A percentile compares a stretch with the other conserved stretches of the same genome.
Evolutionary conservation across 1,284 basidiomycete genomes (phyloP).

Genomic region (Phenoliferia sp.): DNA sequence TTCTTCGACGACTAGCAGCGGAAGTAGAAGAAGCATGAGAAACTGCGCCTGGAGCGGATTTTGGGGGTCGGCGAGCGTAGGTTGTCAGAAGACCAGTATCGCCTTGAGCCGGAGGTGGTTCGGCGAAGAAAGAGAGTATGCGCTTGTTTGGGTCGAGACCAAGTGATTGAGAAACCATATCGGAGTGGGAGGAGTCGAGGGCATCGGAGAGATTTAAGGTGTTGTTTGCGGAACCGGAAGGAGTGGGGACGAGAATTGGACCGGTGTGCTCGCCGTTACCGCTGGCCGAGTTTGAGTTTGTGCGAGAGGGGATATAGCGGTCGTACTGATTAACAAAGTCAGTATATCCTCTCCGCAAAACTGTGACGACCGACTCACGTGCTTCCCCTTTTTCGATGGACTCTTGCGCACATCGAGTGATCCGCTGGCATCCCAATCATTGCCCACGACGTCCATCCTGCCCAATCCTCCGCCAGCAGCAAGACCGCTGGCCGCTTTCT

Average conservation of each 20-base stretch:
- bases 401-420: slow-evolving; percentile 20
- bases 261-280: slow-evolving; percentile 30
- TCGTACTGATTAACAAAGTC: slow-evolving; percentile 16
- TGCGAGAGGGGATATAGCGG: slow-evolving; percentile 32
- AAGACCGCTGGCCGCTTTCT: slow-evolving; percentile 1
- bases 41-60: slow-evolving; percentile 43
- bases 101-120: slow-evolving; percentile 41
- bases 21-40: slow-evolving; percentile 58
- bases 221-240: slow-evolving; percentile 1
- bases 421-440: slow-evolving; percentile 20
- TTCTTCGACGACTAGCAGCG: slow-evolving; percentile 65
- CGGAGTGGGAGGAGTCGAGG: slow-evolving; percentile 32
- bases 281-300: slow-evolving; percentile 6
- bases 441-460: slow-evolving; percentile 19
- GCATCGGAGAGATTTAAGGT: slow-evolving; percentile 4
- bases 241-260: slow-evolving; percentile 24
- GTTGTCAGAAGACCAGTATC: slow-evolving; percentile 37
- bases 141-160: slow-evolving; percentile 43
- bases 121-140: slow-evolving; percentile 46
- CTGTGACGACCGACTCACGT: slow-evolving; percentile 9
- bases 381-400: slow-evolving; percentile 24
- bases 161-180: slow-evolving; percentile 35
- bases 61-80: slow-evolving; percentile 39
- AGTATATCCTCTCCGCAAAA: background rate
- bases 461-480: slow-evolving; percentile 24